Evolutionary conservation across 2,329 filamentous ascomycete genomes (phyloP).

Genomic region (Zymoseptoria passerinii): DNA sequence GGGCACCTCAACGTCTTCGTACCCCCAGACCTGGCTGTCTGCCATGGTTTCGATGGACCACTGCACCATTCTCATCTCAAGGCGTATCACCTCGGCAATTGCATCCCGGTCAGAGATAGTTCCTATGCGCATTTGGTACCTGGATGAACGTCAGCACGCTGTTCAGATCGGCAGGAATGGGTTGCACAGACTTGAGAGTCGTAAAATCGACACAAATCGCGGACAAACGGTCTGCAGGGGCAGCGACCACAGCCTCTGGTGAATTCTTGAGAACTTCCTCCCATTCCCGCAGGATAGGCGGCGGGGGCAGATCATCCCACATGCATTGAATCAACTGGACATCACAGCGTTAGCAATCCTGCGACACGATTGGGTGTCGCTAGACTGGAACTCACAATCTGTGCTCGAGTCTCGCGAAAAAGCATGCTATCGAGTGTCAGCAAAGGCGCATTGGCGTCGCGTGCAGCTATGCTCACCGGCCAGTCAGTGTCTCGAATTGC

Average conservation of each 20-base stretch:
- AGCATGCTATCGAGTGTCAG: conserved; percentile 8
- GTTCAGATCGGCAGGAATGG: not conserved
- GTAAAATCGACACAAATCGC: conserved; percentile 23
- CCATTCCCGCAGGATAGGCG: conserved; percentile 24
- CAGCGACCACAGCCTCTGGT: conserved; percentile 4
- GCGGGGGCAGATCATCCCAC: conserved; percentile 25
- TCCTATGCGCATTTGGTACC: conserved; percentile 12
- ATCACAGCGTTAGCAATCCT: not conserved
- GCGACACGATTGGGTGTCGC: not conserved
- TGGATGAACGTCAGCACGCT: conserved; percentile 2
- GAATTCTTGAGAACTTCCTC: conserved; percentile 18
- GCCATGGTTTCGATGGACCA: conserved; percentile 21
- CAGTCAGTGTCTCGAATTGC: conserved; percentile 22
- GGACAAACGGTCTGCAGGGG: conserved; percentile 19
- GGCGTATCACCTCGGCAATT: conserved; percentile 11
- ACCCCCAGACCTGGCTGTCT: conserved; percentile 18
- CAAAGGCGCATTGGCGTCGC: not conserved
- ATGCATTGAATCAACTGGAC: conserved; percentile 19
- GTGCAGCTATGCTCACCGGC: conserved; percentile 7
- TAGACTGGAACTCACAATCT: conserved; percentile 10
- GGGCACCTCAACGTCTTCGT: conserved; percentile 20
- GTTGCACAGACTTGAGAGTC: not conserved
- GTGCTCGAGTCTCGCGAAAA: conserved; percentile 24
- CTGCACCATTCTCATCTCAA: conserved; percentile 23
- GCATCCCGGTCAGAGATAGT: conserved; percentile 18